Evolutionary conservation across 768 basidiomycete species (phyloP).

Genomic region (Saitozyma podzolica): DNA sequence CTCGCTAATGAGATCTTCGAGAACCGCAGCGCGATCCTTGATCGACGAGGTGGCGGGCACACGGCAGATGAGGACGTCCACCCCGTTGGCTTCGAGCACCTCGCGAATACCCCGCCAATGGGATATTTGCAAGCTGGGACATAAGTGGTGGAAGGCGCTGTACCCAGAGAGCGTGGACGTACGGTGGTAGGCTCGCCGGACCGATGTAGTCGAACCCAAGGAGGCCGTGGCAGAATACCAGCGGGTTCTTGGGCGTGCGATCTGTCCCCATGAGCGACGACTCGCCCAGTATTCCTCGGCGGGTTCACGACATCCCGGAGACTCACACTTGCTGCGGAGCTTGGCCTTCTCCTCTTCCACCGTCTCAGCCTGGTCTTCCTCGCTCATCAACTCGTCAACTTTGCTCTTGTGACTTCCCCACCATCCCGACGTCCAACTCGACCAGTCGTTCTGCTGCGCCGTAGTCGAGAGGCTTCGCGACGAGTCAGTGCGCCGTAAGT

Average conservation of each 20-base stretch:
- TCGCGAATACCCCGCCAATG: slow-evolving; percentile 98
- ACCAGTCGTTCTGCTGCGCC: slow-evolving; percentile 30
- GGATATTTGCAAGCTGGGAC: slow-evolving; percentile 72
- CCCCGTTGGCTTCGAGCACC: slow-evolving; percentile 81
- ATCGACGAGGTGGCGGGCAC: slow-evolving; percentile 91
- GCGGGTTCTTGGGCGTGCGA: slow-evolving; percentile 72
- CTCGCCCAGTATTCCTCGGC: not conserved
- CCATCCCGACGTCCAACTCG: slow-evolving; percentile 34
- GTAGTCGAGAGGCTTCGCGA: slow-evolving; percentile 26
- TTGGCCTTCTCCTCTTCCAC: slow-evolving; percentile 58
- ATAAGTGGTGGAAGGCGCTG: not conserved
- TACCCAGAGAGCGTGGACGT: slow-evolving; percentile 1
- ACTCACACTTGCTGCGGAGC: slow-evolving; percentile 65
- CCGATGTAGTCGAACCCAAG: slow-evolving; percentile 56
- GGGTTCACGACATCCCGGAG: too few species aligned
- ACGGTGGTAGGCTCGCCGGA: slow-evolving; percentile 31
- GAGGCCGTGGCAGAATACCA: slow-evolving; percentile 94
- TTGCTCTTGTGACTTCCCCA: slow-evolving; percentile 56
- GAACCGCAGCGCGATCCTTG: slow-evolving; percentile 80
- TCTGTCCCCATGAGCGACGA: slow-evolving; percentile 57
- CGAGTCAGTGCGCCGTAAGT: slow-evolving; percentile 4
- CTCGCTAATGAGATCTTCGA: slow-evolving; percentile 77
- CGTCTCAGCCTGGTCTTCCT: slow-evolving; percentile 61
- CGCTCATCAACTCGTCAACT: slow-evolving; percentile 57
- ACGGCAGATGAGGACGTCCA: slow-evolving; percentile 85